Evolutionary conservation across 306 rosid species (phyloP).

Genomic region (Canavalia ensiformis): DNA sequence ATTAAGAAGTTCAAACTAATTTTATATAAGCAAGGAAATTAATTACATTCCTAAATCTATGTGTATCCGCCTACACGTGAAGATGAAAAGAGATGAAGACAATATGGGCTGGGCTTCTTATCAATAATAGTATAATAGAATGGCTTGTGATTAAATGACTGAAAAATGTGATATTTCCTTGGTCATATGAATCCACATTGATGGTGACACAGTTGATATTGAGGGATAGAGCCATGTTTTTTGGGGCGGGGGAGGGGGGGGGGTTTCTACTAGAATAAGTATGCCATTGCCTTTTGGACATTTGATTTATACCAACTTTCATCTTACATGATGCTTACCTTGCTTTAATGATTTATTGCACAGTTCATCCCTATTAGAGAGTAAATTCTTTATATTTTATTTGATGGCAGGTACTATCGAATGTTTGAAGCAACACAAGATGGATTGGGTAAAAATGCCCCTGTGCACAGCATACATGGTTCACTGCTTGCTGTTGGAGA

Average conservation of each 20-base stretch:
- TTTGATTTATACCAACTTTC: slow-evolving; percentile 26
- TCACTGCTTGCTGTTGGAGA: slow-evolving; percentile 99
- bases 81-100: too few species aligned
- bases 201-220: slow-evolving; percentile 36
- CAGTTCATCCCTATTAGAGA: neutral
- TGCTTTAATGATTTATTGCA: slow-evolving; percentile 34
- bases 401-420: slow-evolving; percentile 83
- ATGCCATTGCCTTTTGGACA: slow-evolving; percentile 13
- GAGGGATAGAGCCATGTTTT: slow-evolving; percentile 17
- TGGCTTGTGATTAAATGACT: slow-evolving; percentile 37
- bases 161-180: neutral
- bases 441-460: slow-evolving; percentile 95
- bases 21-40: too few species aligned
- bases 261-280: slow-evolving; percentile 23
- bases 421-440: slow-evolving; percentile 99
- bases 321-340: slow-evolving; percentile 13
- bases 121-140: slow-evolving; percentile 25
- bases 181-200: slow-evolving; percentile 4
- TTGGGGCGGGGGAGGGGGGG: slow-evolving; percentile 23
- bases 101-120: neutral
- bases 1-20: too few species aligned
- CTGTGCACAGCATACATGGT: slow-evolving; percentile 97
- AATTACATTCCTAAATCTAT: too few species aligned
- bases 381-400: slow-evolving; percentile 32
- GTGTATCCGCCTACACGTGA: too few species aligned